Evolutionary conservation across 192 early-diverging fungal genomes (phyloP).

Genomic region (Coemansia pectinata): DNA sequence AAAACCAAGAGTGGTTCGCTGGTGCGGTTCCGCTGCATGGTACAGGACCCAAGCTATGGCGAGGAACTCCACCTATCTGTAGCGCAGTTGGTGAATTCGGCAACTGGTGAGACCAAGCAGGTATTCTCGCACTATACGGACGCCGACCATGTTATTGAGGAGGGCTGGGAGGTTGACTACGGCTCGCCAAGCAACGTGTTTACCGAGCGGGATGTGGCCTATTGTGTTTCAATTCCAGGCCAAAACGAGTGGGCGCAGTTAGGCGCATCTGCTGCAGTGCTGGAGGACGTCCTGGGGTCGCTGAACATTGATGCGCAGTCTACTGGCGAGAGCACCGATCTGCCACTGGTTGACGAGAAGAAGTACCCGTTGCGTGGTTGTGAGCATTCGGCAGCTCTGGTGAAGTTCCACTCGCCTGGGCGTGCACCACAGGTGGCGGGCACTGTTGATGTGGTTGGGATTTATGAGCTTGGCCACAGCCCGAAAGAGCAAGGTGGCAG

Average conservation of each 20-base stretch:
- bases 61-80: slow-evolving; percentile 60
- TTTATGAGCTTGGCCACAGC: slow-evolving; percentile 47
- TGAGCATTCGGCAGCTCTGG: slow-evolving; percentile 61
- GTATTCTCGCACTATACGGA: slow-evolving; percentile 54
- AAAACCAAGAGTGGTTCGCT: slow-evolving; percentile 41
- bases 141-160: slow-evolving; percentile 29
- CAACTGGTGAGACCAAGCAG: slow-evolving; percentile 42
- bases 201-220: slow-evolving; percentile 65
- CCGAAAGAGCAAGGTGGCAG: slow-evolving; percentile 14
- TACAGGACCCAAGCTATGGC: slow-evolving; percentile 76
- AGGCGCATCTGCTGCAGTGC: background rate
- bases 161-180: slow-evolving; percentile 51
- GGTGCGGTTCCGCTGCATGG: slow-evolving; percentile 78
- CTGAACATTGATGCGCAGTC: slow-evolving; percentile 11
- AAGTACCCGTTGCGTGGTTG: slow-evolving; percentile 65
- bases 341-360: slow-evolving; percentile 13
- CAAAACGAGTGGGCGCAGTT: slow-evolving; percentile 60
- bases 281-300: slow-evolving; percentile 42
- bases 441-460: slow-evolving; percentile 68
- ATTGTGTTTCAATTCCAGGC: slow-evolving; percentile 74
- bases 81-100: slow-evolving; percentile 29
- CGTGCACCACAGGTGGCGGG: slow-evolving; percentile 58
- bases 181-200: slow-evolving; percentile 45
- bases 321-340: background rate
- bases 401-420: slow-evolving; percentile 64